Percentiles rank a stretch among this genome's conserved stretches.
phyloP scores from a whole-genome alignment of 83 land plant species.

The Picea abies region DNA sequence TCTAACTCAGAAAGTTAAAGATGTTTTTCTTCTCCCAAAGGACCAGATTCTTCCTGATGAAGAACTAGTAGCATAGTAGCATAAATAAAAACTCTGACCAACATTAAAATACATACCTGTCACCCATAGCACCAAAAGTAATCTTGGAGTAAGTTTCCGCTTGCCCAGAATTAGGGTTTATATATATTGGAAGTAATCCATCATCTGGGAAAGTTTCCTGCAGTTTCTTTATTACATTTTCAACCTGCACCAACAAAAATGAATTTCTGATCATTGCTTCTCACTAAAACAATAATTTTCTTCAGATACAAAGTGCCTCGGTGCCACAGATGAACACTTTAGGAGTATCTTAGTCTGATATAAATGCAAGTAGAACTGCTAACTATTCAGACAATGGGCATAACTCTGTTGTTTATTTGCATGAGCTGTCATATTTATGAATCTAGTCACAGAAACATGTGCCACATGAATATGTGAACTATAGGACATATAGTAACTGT shows the following conservation, averaged over 20 bases:
- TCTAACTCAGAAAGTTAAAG: neutral
- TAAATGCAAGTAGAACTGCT: too few relatives aligned
- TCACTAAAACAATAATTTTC: neutral
- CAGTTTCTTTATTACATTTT: conserved; percentile 72
- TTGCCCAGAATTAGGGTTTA: conserved; percentile 74
- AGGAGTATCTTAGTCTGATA: too few relatives aligned
- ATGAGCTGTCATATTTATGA: too few relatives aligned
- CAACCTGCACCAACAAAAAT: conserved; percentile 60
- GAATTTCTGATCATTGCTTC: neutral
- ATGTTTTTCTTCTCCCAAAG: neutral
- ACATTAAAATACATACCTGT: conserved; percentile 59
- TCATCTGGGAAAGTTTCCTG: conserved; percentile 78
- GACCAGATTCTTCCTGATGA: neutral
- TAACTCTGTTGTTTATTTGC: too few relatives aligned
- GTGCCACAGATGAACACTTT: too few relatives aligned
- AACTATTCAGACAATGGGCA: too few relatives aligned
- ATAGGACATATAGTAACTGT: too few relatives aligned
- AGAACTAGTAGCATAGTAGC: neutral
- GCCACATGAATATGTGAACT: too few relatives aligned
- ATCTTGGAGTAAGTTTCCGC: conserved; percentile 60
- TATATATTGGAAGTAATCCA: conserved; percentile 90
- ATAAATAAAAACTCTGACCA: neutral
- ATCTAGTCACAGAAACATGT: too few relatives aligned
- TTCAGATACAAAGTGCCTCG: too few relatives aligned
- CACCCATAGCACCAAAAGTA: conserved; percentile 99